phyloP scores from a whole-genome alignment of 2,329 filamentous ascomycete species.

The Pseudogymnoascus sp. region DNA sequence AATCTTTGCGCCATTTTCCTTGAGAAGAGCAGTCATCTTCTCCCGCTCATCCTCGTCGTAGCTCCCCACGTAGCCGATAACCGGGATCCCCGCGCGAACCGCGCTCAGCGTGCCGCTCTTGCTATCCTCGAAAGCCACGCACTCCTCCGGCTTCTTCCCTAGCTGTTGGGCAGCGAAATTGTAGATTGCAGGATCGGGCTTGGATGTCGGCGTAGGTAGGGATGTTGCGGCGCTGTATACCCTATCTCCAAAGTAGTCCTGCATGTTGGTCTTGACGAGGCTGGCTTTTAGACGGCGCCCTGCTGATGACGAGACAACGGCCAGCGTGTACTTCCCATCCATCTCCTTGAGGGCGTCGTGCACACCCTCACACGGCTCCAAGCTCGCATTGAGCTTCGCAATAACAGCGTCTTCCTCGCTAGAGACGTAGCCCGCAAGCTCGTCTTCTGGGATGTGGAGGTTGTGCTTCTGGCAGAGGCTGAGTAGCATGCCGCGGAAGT shows the following conservation, averaged over 20 bases:
- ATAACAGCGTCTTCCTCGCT: conserved; percentile 80
- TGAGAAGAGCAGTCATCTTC: conserved; percentile 58
- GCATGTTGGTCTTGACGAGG: conserved; percentile 71
- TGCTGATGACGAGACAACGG: conserved; percentile 77
- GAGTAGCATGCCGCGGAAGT: conserved; percentile 87
- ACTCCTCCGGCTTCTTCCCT: conserved; percentile 64
- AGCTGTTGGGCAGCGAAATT: conserved; percentile 67
- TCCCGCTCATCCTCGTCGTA: conserved; percentile 53
- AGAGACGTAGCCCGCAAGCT: conserved; percentile 67
- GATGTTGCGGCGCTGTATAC: conserved; percentile 80
- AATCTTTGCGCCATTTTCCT: conserved; percentile 53
- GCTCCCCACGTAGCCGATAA: conserved; percentile 79
- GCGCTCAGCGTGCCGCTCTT: conserved; percentile 76
- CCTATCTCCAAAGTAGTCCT: conserved; percentile 72
- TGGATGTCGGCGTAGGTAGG: conserved; percentile 72
- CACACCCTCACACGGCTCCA: conserved; percentile 62
- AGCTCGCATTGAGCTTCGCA: conserved; percentile 64
- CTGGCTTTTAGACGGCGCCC: conserved; percentile 71
- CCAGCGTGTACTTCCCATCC: conserved; percentile 60
- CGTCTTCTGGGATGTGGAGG: conserved; percentile 61
- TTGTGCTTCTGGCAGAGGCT: conserved; percentile 68
- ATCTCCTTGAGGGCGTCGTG: conserved; percentile 62
- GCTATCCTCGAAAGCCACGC: conserved; percentile 80
- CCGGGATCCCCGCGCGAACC: conserved; percentile 69
- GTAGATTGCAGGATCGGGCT: conserved; percentile 89